Conservation (phyloP, 805 yeast genomes). For the Ogataea dorogensis region DNA sequence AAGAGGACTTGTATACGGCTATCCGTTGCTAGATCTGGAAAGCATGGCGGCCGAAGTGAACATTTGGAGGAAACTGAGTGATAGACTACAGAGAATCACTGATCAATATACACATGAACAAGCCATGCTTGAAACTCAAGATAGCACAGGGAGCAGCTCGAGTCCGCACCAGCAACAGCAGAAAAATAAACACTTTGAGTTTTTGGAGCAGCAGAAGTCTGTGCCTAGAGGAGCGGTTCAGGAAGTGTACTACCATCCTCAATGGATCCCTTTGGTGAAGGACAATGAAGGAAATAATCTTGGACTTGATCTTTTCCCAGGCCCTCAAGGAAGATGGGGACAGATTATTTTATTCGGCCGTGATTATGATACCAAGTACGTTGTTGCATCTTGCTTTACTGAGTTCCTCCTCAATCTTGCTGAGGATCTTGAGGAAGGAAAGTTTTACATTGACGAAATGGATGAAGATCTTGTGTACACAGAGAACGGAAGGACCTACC, state of each 20-base stretch:
- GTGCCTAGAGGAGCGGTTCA: conserved; percentile 77
- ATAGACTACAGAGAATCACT: conserved; percentile 29
- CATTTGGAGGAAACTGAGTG: conserved; percentile 76
- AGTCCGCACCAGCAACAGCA: conserved; percentile 24
- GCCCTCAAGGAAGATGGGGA: conserved; percentile 76
- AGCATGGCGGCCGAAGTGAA: conserved; percentile 76
- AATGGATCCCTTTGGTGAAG: conserved; percentile 89
- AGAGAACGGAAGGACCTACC: conserved; percentile 43
- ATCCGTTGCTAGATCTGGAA: conserved; percentile 77
- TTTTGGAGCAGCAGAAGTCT: conserved; percentile 55
- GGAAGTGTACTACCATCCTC: conserved; percentile 78
- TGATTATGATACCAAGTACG: conserved; percentile 87
- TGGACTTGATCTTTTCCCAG: conserved; percentile 86
- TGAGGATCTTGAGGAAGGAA: conserved; percentile 83
- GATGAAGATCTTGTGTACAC: conserved; percentile 51
- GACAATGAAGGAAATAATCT: conserved; percentile 90
- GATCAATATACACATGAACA: conserved; percentile 12
- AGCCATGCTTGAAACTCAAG: conserved; percentile 13
- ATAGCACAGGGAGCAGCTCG: conserved; percentile 17
- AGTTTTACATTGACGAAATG: conserved; percentile 66
- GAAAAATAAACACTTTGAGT: conserved; percentile 30
- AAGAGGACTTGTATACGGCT: conserved; percentile 76
- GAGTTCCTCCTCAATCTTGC: conserved; percentile 81
- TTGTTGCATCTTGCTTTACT: conserved; percentile 85
- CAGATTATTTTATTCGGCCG: conserved; percentile 93